phyloP scores from a whole-genome alignment of 352 stramenopile species.

The Elongisporangium anandrum region DNA sequence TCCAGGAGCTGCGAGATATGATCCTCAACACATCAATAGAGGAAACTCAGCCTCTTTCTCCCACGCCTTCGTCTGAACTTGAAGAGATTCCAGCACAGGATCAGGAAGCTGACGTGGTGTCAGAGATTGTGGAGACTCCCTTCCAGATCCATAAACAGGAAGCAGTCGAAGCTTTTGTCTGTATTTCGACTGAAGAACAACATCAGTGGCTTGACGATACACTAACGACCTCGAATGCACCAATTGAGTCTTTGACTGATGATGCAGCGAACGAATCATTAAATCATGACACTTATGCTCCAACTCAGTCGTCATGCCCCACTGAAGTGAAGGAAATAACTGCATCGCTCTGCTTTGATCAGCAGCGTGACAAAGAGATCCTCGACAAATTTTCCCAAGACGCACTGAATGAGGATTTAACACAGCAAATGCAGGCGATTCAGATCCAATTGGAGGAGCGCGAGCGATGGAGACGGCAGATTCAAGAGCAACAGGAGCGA shows the following conservation, averaged over 20 bases:
- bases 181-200: neutral
- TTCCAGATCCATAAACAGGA: slow-evolving; percentile 2
- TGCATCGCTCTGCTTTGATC: slow-evolving; percentile 15
- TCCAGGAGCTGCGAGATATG: slow-evolving; percentile 21
- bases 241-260: neutral
- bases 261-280: neutral
- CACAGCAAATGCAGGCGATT: neutral
- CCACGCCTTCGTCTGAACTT: neutral
- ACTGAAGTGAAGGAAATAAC: slow-evolving; percentile 4
- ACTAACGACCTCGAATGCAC: neutral
- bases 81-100: neutral
- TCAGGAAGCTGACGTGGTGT: neutral
- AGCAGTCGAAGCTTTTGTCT: neutral
- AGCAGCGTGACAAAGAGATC: slow-evolving; percentile 10
- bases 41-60: neutral
- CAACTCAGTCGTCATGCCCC: neutral
- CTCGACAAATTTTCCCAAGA: slow-evolving; percentile 1
- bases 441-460: slow-evolving; percentile 9
- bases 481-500: slow-evolving; percentile 17
- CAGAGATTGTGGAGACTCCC: slow-evolving; percentile 8
- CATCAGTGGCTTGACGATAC: neutral
- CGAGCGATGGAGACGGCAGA: slow-evolving; percentile 5
- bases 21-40: slow-evolving; percentile 7
- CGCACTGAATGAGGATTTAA: slow-evolving; percentile 1
- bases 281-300: neutral